A percentile compares a stretch with the other conserved stretches of the same genome.
phyloP scores from a whole-genome alignment of 2,329 filamentous ascomycete genomes.

The Pseudogymnoascus sp. region DNA sequence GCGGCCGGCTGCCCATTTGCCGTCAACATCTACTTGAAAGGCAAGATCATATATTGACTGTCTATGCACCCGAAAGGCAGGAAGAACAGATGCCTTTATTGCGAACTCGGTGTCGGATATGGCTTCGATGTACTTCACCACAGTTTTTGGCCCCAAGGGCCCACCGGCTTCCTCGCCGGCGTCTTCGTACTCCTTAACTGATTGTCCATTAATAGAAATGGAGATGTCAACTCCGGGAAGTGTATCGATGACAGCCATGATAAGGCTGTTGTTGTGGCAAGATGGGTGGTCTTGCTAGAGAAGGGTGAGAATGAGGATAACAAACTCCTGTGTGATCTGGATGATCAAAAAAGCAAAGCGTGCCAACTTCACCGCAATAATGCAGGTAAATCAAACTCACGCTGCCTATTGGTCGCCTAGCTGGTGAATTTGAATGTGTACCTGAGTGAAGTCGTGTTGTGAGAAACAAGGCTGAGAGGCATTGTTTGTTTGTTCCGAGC shows the following conservation, averaged over 20 bases:
- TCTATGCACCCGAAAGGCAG: not conserved
- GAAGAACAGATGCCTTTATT: not conserved
- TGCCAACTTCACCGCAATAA: not conserved
- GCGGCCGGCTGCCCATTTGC: not conserved
- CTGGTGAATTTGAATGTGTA: not conserved
- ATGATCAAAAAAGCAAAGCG: not conserved
- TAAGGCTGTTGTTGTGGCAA: not conserved
- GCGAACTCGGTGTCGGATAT: not conserved
- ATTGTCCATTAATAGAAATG: slow-evolving; percentile 18
- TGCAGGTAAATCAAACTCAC: not conserved
- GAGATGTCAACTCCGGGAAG: slow-evolving; percentile 22
- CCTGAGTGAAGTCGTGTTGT: not conserved
- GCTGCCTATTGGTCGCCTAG: not conserved
- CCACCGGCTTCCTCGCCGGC: not conserved
- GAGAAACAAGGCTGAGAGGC: not conserved
- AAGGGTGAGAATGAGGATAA: not conserved
- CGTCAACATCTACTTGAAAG: not conserved
- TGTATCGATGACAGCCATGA: slow-evolving; percentile 23
- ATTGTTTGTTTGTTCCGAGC: not conserved
- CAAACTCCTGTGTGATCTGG: not conserved
- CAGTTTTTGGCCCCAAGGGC: not conserved
- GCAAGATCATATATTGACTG: not conserved
- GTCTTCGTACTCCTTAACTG: slow-evolving; percentile 18
- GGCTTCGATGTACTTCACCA: not conserved
- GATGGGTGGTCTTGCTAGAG: not conserved